Evolutionary conservation across 345 rosid genomes (phyloP).

Genomic region (Raphanus raphanistrum): DNA sequence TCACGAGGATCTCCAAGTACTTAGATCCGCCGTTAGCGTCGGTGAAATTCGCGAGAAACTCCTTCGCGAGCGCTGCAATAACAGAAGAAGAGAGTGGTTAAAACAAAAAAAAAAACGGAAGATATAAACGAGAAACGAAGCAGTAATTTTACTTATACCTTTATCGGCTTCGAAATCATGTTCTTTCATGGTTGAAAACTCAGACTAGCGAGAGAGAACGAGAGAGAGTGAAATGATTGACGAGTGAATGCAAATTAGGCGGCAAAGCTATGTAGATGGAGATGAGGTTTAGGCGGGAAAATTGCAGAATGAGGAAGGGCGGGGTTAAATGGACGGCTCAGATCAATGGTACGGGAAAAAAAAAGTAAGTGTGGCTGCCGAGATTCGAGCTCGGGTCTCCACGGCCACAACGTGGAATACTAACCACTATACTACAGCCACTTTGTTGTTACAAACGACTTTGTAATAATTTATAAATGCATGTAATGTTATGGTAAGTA

Average conservation of each 20-base stretch:
- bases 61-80: too few relatives aligned
- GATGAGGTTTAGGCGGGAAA: conserved; percentile 56
- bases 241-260: conserved; percentile 6
- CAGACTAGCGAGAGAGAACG: conserved; percentile 1
- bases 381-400: conserved; percentile 91
- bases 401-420: conserved; percentile 88
- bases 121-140: too few relatives aligned
- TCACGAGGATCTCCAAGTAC: too few relatives aligned
- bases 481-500: too few relatives aligned
- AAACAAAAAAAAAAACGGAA: too few relatives aligned
- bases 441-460: too few relatives aligned
- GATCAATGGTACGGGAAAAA: background rate
- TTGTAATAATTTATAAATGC: too few relatives aligned
- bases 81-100: too few relatives aligned
- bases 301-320: background rate
- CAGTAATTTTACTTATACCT: too few relatives aligned
- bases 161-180: conserved; percentile 59
- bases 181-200: conserved; percentile 56
- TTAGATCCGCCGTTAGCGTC: too few relatives aligned
- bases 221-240: background rate
- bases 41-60: too few relatives aligned
- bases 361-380: conserved; percentile 58
- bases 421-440: conserved; percentile 86
- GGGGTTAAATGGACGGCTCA: conserved; percentile 11
- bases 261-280: conserved; percentile 22